Percentiles rank a stretch among this genome's conserved stretches.
Evolutionary conservation across 1,284 basidiomycete genomes (phyloP).

Genomic region (Cutaneotrichosporon cavernicola): DNA sequence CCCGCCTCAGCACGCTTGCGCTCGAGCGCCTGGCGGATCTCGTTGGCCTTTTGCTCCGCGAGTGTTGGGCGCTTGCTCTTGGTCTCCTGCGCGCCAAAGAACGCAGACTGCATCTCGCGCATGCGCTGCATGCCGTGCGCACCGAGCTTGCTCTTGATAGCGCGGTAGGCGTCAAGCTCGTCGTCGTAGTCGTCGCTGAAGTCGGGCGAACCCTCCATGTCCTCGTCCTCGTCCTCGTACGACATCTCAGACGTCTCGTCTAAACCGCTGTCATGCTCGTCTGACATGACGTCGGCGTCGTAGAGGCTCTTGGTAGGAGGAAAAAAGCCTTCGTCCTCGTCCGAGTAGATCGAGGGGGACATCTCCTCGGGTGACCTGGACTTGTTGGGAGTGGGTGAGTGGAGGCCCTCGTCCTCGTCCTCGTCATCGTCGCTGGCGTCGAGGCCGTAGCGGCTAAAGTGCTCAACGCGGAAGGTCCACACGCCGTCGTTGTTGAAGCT

Average conservation of each 20-base stretch:
- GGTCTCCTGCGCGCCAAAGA: constrained; percentile 61
- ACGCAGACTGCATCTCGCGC: constrained; percentile 85
- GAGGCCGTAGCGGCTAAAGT: constrained; percentile 64
- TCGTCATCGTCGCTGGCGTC: constrained; percentile 46
- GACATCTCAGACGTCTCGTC: constrained; percentile 19
- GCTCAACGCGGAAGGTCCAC: constrained; percentile 93
- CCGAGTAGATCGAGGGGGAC: constrained; percentile 2
- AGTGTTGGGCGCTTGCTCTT: constrained; percentile 9
- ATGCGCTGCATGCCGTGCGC: constrained; percentile 73
- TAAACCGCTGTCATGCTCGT: constrained; percentile 33
- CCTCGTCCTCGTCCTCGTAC: constrained; percentile 23
- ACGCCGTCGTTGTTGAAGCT: constrained; percentile 73
- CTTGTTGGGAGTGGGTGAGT: constrained; percentile 20
- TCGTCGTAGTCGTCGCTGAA: constrained; percentile 40
- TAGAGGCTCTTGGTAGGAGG: constrained; percentile 43
- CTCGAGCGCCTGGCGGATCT: constrained; percentile 20
- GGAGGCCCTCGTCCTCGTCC: constrained; percentile 27
- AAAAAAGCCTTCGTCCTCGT: constrained; percentile 38
- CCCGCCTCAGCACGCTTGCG: constrained; percentile 27
- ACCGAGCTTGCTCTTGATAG: constrained; percentile 55
- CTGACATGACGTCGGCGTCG: constrained; percentile 28
- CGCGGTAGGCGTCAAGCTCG: constrained; percentile 28
- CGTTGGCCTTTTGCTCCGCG: constrained; percentile 13
- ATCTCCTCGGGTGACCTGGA: constrained; percentile 10
- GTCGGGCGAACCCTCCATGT: constrained; percentile 17